Base-by-base conservation (phyloP, 2,329 filamentous ascomycete genomes). In the Ophiostoma ulmi region DNA sequence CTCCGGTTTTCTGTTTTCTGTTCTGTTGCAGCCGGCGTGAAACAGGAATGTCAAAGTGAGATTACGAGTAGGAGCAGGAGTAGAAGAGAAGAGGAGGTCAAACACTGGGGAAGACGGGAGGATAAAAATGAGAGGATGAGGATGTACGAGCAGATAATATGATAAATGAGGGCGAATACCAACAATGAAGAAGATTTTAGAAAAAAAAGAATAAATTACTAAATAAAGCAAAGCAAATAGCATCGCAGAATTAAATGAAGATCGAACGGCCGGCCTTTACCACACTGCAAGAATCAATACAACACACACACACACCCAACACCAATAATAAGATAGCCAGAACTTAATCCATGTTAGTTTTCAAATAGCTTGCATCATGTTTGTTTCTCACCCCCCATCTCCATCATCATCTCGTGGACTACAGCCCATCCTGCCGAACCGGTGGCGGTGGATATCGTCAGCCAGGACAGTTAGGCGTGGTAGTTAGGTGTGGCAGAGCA, bases 81-180 rank as follows among this genome's bases (percentile, higher is more conserved):
- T 63, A 63, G 44, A 63, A 20, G 26, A 41, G 58, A 63, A 20
- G 13, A 39, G 36, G 38, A 67, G 65, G 22, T 35, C 38, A 10
- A 41, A 26, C 39, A 35, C 65, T 48, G 65, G 65, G 38, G 39
- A 68, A 39, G 39, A 48, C 11, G 35, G 55, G 35, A 65, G 35
- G 39, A 58, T 10, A 36, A 11, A 68, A 68, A 68, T 7, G 48
- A 68, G 35, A 58, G 67, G 31, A 68, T 61, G 48, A 31, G 65
- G 38, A 39, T 67, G 65, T 22, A 41, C 65, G 39, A 41, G 64
- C 5, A 52, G 36, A 26, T 17, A 61, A 14, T 26, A 63, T 7
- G 13, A 63, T 26, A 38, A 41, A 48, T n/a, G 41, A 14, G 61
- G 48, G 20, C 20, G 26, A 68, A 31, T 31, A 31, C 17, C 38